These are phyloP conservation scores for Lignosus rhinocerotis DNA, from an alignment of 1,284 basidiomycete genomes.

Conservation along the genomic window DNA sequence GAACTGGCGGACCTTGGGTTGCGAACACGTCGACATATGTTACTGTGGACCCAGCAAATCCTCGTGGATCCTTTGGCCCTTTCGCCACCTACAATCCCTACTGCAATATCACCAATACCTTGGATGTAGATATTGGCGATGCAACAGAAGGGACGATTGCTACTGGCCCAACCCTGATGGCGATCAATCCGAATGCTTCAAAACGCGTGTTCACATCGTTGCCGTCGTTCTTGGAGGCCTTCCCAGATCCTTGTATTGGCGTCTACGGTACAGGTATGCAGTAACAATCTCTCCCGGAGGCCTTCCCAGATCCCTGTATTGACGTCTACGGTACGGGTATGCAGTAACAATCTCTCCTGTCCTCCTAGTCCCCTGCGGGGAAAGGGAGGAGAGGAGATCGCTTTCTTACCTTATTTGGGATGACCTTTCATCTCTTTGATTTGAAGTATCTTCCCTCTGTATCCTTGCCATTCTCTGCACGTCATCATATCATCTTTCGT, in stretches of 20 bases:
- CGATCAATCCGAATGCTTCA: constrained; percentile 5
- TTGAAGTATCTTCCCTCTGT: constrained; percentile 17
- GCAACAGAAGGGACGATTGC: constrained; percentile 1
- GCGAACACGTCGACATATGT: constrained; percentile 11
- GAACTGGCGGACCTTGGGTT: constrained; percentile 16
- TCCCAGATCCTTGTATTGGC: constrained; percentile 15
- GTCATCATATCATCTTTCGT: constrained; percentile 9
- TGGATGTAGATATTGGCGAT: constrained; percentile 5
- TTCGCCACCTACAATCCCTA: constrained; percentile 1
- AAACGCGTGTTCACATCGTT: constrained; percentile 9
- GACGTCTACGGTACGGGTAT: constrained; percentile 17
- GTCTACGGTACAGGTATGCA: constrained; percentile 15
- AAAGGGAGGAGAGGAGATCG: constrained; percentile 29
- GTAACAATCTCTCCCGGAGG: constrained; percentile 21
- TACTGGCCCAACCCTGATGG: constrained; percentile 6
- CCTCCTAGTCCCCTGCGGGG: constrained; percentile 27
- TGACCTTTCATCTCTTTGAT: constrained; percentile 12
- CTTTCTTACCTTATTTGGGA: constrained; percentile 17
- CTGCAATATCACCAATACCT: constrained; percentile 3
- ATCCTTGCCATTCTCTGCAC: constrained; percentile 20
- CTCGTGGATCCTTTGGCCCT: neutral
- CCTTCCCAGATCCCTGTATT: constrained; percentile 17
- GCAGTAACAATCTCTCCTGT: constrained; percentile 25
- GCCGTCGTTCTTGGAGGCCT: constrained; percentile 23
- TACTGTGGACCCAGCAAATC: constrained; percentile 19